Evolutionary conservation across 2,329 filamentous ascomycete genomes (phyloP).

Genomic region (Colletotrichum costaricense): DNA sequence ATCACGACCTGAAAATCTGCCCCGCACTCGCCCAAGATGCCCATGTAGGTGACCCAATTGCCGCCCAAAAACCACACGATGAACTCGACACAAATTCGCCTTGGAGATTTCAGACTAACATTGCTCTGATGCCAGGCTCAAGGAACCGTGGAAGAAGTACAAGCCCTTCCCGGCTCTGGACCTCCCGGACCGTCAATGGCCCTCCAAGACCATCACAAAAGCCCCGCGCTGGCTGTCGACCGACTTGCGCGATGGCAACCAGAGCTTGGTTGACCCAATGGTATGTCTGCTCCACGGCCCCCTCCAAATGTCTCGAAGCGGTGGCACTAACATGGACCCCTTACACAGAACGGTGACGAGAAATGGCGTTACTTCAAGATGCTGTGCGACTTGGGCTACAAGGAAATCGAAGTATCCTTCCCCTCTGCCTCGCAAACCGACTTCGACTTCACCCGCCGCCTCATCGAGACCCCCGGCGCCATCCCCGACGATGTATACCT

Average conservation of each 20-base stretch:
- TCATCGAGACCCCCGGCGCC: constrained; percentile 85
- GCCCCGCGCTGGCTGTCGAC: constrained; percentile 87
- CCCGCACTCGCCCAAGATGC: constrained; percentile 35
- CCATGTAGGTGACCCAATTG: constrained; percentile 32
- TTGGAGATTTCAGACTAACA: background rate
- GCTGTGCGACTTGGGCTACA: constrained; percentile 92
- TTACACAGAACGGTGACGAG: constrained; percentile 83
- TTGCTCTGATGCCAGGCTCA: constrained; percentile 23
- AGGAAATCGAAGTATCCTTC: constrained; percentile 97
- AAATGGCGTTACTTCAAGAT: constrained; percentile 97
- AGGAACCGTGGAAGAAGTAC: constrained; percentile 38
- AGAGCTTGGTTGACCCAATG: constrained; percentile 94
- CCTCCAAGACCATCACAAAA: constrained; percentile 83
- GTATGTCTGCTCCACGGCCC: constrained; percentile 57
- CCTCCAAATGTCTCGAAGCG: background rate
- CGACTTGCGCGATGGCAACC: constrained; percentile 86
- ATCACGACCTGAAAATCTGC: constrained; percentile 6
- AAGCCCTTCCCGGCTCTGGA: constrained; percentile 47
- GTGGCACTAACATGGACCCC: background rate
- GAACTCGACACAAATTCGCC: background rate
- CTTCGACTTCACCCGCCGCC: constrained; percentile 90
- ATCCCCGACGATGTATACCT: constrained; percentile 91
- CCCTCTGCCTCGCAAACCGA: constrained; percentile 95
- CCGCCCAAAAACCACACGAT: background rate
- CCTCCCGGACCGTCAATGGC: constrained; percentile 80